Evolutionary conservation across 2,329 filamentous ascomycete species (phyloP).

Genomic region (Zasmidium citrigriseum): DNA sequence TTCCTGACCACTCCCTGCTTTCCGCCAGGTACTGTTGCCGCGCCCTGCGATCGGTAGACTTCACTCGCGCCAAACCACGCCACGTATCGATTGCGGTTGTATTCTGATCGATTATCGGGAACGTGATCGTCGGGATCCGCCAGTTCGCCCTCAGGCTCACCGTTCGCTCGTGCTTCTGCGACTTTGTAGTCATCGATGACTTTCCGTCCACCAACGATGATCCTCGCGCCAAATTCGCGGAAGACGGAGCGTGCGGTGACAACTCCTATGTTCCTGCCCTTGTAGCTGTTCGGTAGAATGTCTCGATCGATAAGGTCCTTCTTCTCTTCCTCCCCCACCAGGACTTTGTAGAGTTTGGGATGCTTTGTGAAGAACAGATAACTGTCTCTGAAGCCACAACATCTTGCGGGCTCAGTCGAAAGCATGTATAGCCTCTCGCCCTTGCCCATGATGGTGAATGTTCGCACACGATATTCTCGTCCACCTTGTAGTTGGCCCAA

Average conservation of each 20-base stretch:
- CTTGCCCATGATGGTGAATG: constrained; percentile 84
- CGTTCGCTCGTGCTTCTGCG: constrained; percentile 70
- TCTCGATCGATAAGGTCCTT: constrained; percentile 92
- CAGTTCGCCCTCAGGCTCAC: constrained; percentile 82
- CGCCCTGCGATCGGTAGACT: constrained; percentile 78
- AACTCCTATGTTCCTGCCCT: constrained; percentile 93
- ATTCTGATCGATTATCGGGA: constrained; percentile 74
- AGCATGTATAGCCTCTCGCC: constrained; percentile 93
- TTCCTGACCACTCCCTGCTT: constrained; percentile 69
- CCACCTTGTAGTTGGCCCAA: constrained; percentile 78
- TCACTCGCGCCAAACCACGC: constrained; percentile 97
- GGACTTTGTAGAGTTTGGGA: constrained; percentile 94
- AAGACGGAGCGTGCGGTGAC: constrained; percentile 96
- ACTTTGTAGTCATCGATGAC: constrained; percentile 90
- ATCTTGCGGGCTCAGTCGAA: constrained; percentile 94
- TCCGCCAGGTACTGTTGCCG: constrained; percentile 57
- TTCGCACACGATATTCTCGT: constrained; percentile 91
- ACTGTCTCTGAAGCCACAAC: constrained; percentile 94
- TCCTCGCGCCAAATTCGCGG: constrained; percentile 90
- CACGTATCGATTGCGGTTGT: constrained; percentile 98
- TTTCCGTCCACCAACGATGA: constrained; percentile 85
- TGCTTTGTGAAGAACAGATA: constrained; percentile 99
- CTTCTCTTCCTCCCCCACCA: constrained; percentile 97
- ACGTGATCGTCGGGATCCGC: constrained; percentile 86
- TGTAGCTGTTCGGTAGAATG: constrained; percentile 97